These are phyloP conservation scores for Penicillium sp. DNA, from an alignment of 2,329 filamentous ascomycete species.

Conservation along the genomic window DNA sequence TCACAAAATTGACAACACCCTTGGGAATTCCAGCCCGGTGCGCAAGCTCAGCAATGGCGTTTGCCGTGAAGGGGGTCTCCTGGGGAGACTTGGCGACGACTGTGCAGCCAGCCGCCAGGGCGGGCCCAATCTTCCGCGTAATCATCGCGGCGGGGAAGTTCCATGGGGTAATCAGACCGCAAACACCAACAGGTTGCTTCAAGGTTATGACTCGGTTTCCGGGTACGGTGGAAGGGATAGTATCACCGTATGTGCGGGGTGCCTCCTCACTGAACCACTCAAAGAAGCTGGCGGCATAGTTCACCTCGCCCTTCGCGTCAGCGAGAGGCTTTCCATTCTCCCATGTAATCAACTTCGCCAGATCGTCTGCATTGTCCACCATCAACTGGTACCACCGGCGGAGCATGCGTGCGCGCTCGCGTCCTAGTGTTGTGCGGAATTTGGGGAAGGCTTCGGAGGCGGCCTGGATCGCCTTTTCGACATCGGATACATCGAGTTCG, in stretches of 20 bases:
- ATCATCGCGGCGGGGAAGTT: slow-evolving; percentile 61
- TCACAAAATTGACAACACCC: slow-evolving; percentile 88
- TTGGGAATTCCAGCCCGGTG: slow-evolving; percentile 84
- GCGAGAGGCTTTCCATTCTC: slow-evolving; percentile 68
- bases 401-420: slow-evolving; percentile 61
- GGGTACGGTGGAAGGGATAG: slow-evolving; percentile 59
- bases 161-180: slow-evolving; percentile 67
- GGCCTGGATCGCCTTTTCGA: slow-evolving; percentile 77
- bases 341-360: slow-evolving; percentile 65
- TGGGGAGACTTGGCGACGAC: slow-evolving; percentile 88
- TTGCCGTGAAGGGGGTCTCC: slow-evolving; percentile 87
- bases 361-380: slow-evolving; percentile 63
- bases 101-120: slow-evolving; percentile 89
- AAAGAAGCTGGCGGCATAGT: slow-evolving; percentile 60
- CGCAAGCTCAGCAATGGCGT: slow-evolving; percentile 83
- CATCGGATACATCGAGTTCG: slow-evolving; percentile 75
- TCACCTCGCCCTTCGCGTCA: slow-evolving; percentile 59
- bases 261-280: slow-evolving; percentile 66
- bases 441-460: slow-evolving; percentile 68
- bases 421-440: slow-evolving; percentile 61
- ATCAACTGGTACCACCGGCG: slow-evolving; percentile 68
- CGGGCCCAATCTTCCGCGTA: slow-evolving; percentile 53
- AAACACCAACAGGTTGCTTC: slow-evolving; percentile 67
- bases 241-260: slow-evolving; percentile 58
- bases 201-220: slow-evolving; percentile 63